phyloP scores from a whole-genome alignment of 139 green algal species.

The Spirogloea muscicola region DNA sequence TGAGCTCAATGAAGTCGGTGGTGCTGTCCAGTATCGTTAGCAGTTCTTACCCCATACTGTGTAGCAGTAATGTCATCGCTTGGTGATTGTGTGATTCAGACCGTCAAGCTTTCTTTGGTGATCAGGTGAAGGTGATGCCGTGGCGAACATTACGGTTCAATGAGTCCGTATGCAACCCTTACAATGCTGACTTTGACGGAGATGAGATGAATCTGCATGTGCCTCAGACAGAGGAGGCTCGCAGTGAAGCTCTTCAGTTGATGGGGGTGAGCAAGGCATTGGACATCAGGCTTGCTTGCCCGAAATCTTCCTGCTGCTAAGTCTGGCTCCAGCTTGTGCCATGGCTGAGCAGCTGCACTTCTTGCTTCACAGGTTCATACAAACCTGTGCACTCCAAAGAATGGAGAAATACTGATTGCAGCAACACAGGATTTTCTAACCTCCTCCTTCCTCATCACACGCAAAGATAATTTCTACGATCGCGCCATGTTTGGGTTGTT shows the following conservation, averaged over 20 bases:
- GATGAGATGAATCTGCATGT: conserved; percentile 99
- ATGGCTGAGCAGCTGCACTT: no score
- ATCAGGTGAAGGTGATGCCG: conserved; percentile 75
- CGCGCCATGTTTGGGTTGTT: conserved; percentile 68
- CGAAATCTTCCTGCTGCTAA: no score
- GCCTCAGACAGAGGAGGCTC: conserved; percentile 93
- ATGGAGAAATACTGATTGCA: conserved; percentile 89
- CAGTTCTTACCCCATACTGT: no score
- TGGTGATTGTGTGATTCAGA: conserved; percentile 91
- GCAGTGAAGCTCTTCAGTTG: conserved; percentile 82
- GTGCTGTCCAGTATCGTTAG: no score
- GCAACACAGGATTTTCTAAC: conserved; percentile 98
- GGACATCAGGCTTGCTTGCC: no score
- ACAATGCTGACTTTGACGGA: conserved; percentile 99
- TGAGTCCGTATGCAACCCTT: conserved; percentile 93
- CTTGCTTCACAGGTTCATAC: conserved; percentile 52
- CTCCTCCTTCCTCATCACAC: conserved; percentile 83
- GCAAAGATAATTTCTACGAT: conserved; percentile 53
- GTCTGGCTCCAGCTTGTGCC: no score
- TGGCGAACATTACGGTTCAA: conserved; percentile 97
- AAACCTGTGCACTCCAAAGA: conserved; percentile 97
- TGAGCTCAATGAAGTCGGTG: no score
- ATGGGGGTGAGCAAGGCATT: conserved; percentile 75
- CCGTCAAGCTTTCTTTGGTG: conserved; percentile 96
- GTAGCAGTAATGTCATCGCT: no score